These are phyloP conservation scores for Ajuga reptans DNA, from an alignment of 305 asterid genomes.

Conservation along the genomic window DNA sequence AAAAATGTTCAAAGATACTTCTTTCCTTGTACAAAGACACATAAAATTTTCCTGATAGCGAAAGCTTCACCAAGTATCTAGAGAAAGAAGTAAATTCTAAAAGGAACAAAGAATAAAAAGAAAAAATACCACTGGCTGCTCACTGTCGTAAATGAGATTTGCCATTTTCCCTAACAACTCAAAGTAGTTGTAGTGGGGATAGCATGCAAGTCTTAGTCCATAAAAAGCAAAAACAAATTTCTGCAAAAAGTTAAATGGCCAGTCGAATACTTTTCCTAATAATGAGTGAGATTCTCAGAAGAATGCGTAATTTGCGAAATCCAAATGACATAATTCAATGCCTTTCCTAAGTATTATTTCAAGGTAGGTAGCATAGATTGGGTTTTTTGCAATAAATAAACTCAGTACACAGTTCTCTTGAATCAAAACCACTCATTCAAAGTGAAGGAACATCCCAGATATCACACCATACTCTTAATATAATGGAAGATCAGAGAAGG, in stretches of 20 bases:
- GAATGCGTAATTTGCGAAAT: not conserved
- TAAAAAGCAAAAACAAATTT: not conserved
- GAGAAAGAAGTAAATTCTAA: too few species aligned
- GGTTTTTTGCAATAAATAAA: not conserved
- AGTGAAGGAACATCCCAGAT: not conserved
- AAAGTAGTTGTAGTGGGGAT: not conserved
- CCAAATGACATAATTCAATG: slow-evolving; percentile 5
- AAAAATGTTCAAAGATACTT: too few species aligned
- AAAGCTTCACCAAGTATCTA: too few species aligned
- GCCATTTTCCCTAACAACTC: not conserved
- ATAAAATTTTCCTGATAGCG: too few species aligned
- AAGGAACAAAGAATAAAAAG: too few species aligned
- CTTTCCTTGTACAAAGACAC: too few species aligned
- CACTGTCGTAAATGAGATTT: too few species aligned
- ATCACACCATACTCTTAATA: not conserved
- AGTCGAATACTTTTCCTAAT: not conserved
- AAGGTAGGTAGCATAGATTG: not conserved
- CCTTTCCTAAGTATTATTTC: not conserved
- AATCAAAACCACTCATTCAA: not conserved
- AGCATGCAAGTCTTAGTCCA: not conserved
- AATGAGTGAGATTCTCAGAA: not conserved
- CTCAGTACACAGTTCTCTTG: not conserved
- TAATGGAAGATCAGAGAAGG: not conserved
- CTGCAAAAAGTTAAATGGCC: not conserved
- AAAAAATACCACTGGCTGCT: too few species aligned